Conservation (phyloP, 345 rosid species). For the Arabidopsis arenosa region DNA sequence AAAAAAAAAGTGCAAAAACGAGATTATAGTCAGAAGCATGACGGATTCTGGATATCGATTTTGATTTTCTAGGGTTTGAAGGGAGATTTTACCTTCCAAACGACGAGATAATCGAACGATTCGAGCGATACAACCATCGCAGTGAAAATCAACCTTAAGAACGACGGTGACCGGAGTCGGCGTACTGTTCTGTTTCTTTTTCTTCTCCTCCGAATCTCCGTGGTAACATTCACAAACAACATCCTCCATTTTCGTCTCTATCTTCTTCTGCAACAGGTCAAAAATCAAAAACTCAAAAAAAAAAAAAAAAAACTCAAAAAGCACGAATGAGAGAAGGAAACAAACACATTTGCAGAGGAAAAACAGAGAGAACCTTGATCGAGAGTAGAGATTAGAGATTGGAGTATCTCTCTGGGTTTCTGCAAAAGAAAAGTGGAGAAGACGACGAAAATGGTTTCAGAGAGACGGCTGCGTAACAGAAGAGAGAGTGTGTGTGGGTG, state of each 20-base stretch:
- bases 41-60: neutral
- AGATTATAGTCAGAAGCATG: neutral
- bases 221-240: neutral
- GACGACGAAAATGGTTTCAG: conserved; percentile 1
- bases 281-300: neutral
- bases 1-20: neutral
- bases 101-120: conserved; percentile 31
- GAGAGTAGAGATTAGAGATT: no score
- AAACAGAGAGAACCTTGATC: neutral
- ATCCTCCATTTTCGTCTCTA: neutral
- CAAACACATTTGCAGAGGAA: neutral
- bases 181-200: conserved; percentile 4
- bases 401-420: no score
- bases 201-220: conserved; percentile 16
- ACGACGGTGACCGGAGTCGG: conserved; percentile 31
- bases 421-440: neutral
- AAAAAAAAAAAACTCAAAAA: neutral
- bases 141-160: conserved; percentile 31
- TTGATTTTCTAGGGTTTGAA: neutral
- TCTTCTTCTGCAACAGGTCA: neutral
- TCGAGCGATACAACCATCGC: conserved; percentile 32
- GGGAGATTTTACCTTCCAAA: conserved; percentile 20
- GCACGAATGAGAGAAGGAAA: neutral
- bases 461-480: neutral
- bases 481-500: neutral